phyloP scores from a whole-genome alignment of 106 monocot species.

The Acorus gramineus region DNA sequence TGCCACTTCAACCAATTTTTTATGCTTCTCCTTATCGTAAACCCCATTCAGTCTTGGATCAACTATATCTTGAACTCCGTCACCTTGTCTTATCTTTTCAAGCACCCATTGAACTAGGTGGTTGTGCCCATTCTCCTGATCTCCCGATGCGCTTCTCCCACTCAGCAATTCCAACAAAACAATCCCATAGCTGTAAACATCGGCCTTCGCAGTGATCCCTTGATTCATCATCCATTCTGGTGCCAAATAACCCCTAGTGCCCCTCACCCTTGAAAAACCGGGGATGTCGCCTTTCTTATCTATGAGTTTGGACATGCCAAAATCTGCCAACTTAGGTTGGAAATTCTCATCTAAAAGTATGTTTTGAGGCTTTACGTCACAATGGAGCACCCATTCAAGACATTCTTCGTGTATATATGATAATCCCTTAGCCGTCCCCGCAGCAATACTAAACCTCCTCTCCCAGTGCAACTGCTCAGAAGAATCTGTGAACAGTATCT shows the following conservation, averaged over 20 bases:
- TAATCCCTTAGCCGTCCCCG: slow-evolving; percentile 7
- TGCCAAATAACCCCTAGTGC: not conserved
- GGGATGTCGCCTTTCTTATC: not conserved
- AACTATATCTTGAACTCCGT: no score
- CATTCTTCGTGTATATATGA: slow-evolving; percentile 9
- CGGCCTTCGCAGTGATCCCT: slow-evolving; percentile 6
- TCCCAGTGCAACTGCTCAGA: not conserved
- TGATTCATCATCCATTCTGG: slow-evolving; percentile 13
- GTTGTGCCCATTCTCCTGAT: no score
- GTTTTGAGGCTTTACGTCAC: slow-evolving; percentile 14
- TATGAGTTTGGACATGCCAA: slow-evolving; percentile 5
- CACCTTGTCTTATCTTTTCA: no score
- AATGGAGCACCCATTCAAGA: slow-evolving; percentile 11
- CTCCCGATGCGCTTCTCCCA: no score
- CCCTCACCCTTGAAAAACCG: slow-evolving; percentile 5
- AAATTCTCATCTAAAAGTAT: slow-evolving; percentile 7
- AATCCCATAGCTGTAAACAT: slow-evolving; percentile 9
- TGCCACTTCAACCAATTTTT: no score
- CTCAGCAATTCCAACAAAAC: slow-evolving; percentile 1
- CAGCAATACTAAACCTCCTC: slow-evolving; percentile 2
- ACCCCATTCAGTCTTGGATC: no score
- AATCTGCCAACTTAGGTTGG: slow-evolving; percentile 7
- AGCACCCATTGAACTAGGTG: no score
- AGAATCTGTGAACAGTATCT: not conserved
- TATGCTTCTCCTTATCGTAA: no score